Evolutionary conservation across 192 early-diverging fungal species (phyloP), one percentile per base, ranked within the genome.

Genomic region (Linnemannia elongata): DNA sequence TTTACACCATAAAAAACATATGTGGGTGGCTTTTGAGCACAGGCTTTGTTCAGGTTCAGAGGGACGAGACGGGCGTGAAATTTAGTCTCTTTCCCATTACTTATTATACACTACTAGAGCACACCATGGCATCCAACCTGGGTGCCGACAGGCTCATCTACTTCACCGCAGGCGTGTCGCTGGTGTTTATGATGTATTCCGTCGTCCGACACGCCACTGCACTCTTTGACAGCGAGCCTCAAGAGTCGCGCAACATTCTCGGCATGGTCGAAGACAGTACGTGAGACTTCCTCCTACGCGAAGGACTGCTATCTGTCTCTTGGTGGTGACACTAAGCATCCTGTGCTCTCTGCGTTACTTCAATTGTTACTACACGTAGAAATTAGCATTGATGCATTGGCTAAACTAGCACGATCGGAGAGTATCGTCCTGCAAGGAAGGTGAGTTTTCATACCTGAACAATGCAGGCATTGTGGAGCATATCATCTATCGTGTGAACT

Each of bases 381-480:
- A 69, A 90, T 93, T 47, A 88, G 80, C 60, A 79, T 93, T 39
- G 84, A 88, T 15, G 82, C 92, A 27, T 71, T 93, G 38, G 89
- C 90, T 1, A 82, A 90, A 72, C 74, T 93, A 39, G 90, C 88
- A 0, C 79, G 87, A 33, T 92, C 91, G 17, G 88, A 82, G 18
- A 91, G 91, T 78, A 88, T 91, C 27, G 88, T 86, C 22, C 78
- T 93, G 4, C 90, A 91, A 38, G 88, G 88, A 66, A 92, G 92
- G 92, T 93, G 88, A n/a, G 72, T 49, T n/a, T 30, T 24, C 41
- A 24, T 9, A 47, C 17, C 15, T n/a, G 9, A 47, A 2, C 17
- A 57, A 33, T 30, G 52, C 20, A 27, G 6, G 24, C 39, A 27
- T 15, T 20, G n/a, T 78, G 4, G 8, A 60, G 35, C 76, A 17